phyloP scores from a whole-genome alignment of 345 rosid genomes.

The Citropsis articulata region DNA sequence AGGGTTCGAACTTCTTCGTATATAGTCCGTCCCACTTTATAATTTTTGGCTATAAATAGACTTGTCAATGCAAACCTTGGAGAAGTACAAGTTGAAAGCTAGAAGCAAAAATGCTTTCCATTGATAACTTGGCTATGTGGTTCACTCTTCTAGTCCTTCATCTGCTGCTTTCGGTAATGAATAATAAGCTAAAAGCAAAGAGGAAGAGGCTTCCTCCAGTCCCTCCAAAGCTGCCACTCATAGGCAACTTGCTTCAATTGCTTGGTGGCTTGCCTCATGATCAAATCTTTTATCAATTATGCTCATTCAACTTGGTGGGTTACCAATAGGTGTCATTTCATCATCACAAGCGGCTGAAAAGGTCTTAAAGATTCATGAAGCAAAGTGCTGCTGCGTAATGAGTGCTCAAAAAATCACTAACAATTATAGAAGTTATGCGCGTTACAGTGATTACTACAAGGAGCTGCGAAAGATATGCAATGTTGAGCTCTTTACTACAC shows the following conservation, averaged over 20 bases:
- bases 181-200: not conserved
- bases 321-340: slow-evolving; percentile 22
- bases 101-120: not conserved
- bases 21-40: no score
- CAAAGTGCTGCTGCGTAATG: slow-evolving; percentile 10
- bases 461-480: slow-evolving; percentile 31
- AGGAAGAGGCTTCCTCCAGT: slow-evolving; percentile 16
- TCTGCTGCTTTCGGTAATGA: not conserved
- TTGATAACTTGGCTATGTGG: not conserved
- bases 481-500: slow-evolving; percentile 23
- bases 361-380: slow-evolving; percentile 28
- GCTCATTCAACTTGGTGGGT: slow-evolving; percentile 28
- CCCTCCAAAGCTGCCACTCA: slow-evolving; percentile 16
- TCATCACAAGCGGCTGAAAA: slow-evolving; percentile 24
- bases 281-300: slow-evolving; percentile 5
- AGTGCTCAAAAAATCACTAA: slow-evolving; percentile 32
- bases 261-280: slow-evolving; percentile 11
- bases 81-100: not conserved
- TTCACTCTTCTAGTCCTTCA: not conserved
- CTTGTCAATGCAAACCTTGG: no score
- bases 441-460: slow-evolving; percentile 23
- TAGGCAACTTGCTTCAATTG: slow-evolving; percentile 13
- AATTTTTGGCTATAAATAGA: no score
- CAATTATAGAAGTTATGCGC: slow-evolving; percentile 20
- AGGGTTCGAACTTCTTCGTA: no score